phyloP scores from a whole-genome alignment of 139 green algal species.

The Edaphochlamys debaryana region DNA sequence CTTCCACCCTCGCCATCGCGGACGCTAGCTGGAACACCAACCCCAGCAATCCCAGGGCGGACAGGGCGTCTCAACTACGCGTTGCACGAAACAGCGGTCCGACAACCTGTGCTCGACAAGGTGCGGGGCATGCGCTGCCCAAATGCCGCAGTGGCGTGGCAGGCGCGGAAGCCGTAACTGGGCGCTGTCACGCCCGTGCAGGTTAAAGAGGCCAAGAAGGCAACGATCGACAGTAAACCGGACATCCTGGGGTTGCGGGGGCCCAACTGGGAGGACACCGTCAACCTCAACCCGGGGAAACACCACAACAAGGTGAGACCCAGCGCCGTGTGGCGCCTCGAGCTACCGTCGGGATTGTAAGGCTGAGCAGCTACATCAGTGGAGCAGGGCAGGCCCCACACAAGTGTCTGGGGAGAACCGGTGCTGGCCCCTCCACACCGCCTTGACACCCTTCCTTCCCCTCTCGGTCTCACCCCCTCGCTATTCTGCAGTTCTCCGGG shows the following conservation, averaged over 20 bases:
- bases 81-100: slow-evolving; percentile 3
- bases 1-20: neutral
- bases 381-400: no score
- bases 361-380: no score
- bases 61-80: slow-evolving; percentile 14
- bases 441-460: no score
- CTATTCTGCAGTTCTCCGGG: neutral
- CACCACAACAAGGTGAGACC: neutral
- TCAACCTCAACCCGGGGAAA: slow-evolving; percentile 5
- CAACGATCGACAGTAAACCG: slow-evolving; percentile 26
- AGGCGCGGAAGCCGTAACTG: no score
- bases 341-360: no score
- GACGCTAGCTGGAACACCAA: neutral
- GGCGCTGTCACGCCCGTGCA: neutral
- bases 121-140: neutral
- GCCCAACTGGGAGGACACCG: neutral
- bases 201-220: slow-evolving; percentile 27
- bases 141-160: neutral
- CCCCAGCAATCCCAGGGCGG: neutral
- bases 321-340: no score
- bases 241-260: slow-evolving; percentile 30
- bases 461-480: no score
- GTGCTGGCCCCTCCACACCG: no score
- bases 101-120: slow-evolving; percentile 20
- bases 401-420: no score